Conservation (phyloP, 371 early-diverging fungal genomes). For the Actinomortierella wolfii region DNA sequence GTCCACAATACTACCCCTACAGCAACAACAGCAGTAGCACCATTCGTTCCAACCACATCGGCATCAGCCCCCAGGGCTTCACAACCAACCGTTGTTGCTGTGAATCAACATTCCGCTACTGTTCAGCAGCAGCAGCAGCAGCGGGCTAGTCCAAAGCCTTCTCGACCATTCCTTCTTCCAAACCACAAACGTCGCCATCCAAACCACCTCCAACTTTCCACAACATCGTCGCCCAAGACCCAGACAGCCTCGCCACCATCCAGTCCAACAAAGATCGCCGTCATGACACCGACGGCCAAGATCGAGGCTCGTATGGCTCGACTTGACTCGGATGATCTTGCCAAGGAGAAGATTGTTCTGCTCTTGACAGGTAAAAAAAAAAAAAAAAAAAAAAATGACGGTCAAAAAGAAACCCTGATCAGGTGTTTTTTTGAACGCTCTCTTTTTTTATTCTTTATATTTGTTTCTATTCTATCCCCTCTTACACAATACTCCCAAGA, state of each 20-base stretch:
- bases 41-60: constrained; percentile 2
- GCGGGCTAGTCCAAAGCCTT: too few species aligned
- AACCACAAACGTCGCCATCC: too few species aligned
- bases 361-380: constrained; percentile 28
- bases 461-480: not conserved
- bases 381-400: not conserved
- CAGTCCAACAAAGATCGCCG: too few species aligned
- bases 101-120: not conserved
- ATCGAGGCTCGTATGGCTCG: constrained; percentile 27
- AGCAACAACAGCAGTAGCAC: constrained; percentile 1
- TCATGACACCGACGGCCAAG: constrained; percentile 24
- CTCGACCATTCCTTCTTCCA: too few species aligned
- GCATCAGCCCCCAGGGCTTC: constrained; percentile 4
- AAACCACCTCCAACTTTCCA: too few species aligned
- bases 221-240: too few species aligned
- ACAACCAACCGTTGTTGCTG: too few species aligned
- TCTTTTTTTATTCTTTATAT: constrained; percentile 1
- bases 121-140: not conserved
- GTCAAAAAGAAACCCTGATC: too few species aligned
- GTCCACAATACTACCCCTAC: not conserved
- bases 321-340: constrained; percentile 30
- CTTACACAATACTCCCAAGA: not conserved
- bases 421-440: not conserved
- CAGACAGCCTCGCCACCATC: too few species aligned
- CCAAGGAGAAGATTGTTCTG: constrained; percentile 42